Evolutionary conservation across 768 basidiomycete species (phyloP).

Genomic region (Mycena vitilis): DNA sequence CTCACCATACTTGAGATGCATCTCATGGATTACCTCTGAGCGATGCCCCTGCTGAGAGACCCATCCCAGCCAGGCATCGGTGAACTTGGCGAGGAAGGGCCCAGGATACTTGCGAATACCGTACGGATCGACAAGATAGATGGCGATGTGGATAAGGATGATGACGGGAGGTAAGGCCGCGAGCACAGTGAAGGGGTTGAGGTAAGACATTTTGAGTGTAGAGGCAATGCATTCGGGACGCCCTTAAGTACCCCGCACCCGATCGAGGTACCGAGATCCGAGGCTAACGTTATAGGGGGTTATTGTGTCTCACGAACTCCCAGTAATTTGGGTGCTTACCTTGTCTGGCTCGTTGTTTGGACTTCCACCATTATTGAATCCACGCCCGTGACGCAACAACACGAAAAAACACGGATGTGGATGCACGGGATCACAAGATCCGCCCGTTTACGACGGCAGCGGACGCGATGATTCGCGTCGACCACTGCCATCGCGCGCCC

Average conservation of each 20-base stretch:
- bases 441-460: conserved; percentile 8
- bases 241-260: conserved; percentile 10
- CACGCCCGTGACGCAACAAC: too few species aligned
- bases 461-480: background rate
- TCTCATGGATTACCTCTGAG: conserved; percentile 76
- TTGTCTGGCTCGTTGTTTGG: too few species aligned
- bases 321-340: too few species aligned
- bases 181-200: conserved; percentile 2
- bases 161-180: conserved; percentile 41
- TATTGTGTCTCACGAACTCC: too few species aligned
- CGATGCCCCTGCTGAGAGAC: conserved; percentile 77
- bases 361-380: background rate
- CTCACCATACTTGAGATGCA: conserved; percentile 81
- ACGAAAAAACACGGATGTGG: too few species aligned
- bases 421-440: background rate
- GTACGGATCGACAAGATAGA: conserved; percentile 70
- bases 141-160: conserved; percentile 53
- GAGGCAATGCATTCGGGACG: background rate
- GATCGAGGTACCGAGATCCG: background rate
- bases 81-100: conserved; percentile 76
- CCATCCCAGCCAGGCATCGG: conserved; percentile 79
- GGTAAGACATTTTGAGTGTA: conserved; percentile 17
- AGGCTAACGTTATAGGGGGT: too few species aligned
- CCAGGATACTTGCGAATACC: conserved; percentile 74
- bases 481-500: background rate